Percentiles rank a stretch among this genome's conserved stretches.
These are phyloP conservation scores for Urtica urens DNA, from an alignment of 306 rosid species.

Conservation along the genomic window DNA sequence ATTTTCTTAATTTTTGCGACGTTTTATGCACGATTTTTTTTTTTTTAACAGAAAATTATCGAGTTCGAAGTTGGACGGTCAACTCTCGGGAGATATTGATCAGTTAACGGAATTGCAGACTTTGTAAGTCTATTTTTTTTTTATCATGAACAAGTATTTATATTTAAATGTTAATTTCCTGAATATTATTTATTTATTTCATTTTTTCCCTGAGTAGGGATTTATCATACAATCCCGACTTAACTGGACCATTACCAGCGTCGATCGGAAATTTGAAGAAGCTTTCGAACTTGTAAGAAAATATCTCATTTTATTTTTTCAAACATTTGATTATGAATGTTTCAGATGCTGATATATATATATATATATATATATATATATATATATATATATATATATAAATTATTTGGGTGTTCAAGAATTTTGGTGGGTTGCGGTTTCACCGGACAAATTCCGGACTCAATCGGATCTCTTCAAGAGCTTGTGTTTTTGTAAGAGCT, in stretches of 20 bases:
- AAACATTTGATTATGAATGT: not conserved
- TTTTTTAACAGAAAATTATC: conserved; percentile 40
- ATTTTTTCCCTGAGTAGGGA: conserved; percentile 31
- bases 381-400: too few species aligned
- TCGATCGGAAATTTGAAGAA: conserved; percentile 43
- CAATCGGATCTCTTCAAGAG: conserved; percentile 40
- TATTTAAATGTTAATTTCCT: not conserved
- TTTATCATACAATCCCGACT: conserved; percentile 40
- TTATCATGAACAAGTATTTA: not conserved
- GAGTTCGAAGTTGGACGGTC: conserved; percentile 36
- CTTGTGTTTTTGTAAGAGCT: conserved; percentile 46
- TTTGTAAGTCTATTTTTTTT: conserved; percentile 29
- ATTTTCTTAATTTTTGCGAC: not conserved
- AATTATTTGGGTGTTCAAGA: conserved; percentile 25
- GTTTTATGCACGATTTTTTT: too few species aligned
- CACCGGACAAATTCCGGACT: conserved; percentile 48
- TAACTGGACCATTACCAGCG: conserved; percentile 36
- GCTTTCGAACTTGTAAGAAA: conserved; percentile 39
- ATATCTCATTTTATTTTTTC: not conserved
- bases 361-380: too few species aligned
- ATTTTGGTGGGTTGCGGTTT: conserved; percentile 50
- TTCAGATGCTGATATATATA: too few species aligned
- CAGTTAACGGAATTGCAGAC: conserved; percentile 31
- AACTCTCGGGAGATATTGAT: conserved; percentile 36
- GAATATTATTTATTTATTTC: not conserved